phyloP scores from a whole-genome alignment of 1,284 basidiomycete genomes.

The Boletellus deceptivus region DNA sequence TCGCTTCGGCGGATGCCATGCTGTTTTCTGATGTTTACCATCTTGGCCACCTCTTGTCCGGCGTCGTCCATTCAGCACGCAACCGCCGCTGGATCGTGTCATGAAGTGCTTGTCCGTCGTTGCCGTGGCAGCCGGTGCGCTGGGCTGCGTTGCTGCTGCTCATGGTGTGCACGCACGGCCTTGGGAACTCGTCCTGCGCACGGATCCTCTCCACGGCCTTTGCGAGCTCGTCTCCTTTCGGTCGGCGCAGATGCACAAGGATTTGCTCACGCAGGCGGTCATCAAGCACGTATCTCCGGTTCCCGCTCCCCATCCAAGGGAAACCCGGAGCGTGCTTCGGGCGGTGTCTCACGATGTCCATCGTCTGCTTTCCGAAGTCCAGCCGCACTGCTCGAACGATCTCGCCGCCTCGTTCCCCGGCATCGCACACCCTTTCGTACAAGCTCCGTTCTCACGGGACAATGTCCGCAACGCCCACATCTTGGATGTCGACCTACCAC shows the following conservation, averaged over 20 bases:
- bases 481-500: slow-evolving; percentile 32
- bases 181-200: slow-evolving; percentile 26
- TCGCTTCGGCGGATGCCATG: not conserved
- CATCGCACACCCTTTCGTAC: slow-evolving; percentile 2
- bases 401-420: slow-evolving; percentile 5
- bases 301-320: slow-evolving; percentile 9
- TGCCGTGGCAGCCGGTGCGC: not conserved
- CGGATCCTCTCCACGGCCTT: slow-evolving; percentile 11
- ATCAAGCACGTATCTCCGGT: slow-evolving; percentile 14
- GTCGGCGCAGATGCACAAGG: slow-evolving; percentile 22
- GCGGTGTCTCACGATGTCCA: slow-evolving; percentile 21
- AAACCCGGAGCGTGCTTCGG: slow-evolving; percentile 15
- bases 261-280: slow-evolving; percentile 9
- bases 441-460: slow-evolving; percentile 13
- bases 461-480: not conserved
- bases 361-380: slow-evolving; percentile 19
- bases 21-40: slow-evolving; percentile 10
- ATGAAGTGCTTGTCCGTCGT: slow-evolving; percentile 14
- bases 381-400: slow-evolving; percentile 27
- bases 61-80: not conserved
- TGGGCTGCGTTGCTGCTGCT: slow-evolving; percentile 7
- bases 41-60: not conserved
- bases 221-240: slow-evolving; percentile 22
- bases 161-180: slow-evolving; percentile 1
- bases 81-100: not conserved